Evolutionary conservation across 179 eudicot species (phyloP).

Genomic region (Sideroxylon spinosum): DNA sequence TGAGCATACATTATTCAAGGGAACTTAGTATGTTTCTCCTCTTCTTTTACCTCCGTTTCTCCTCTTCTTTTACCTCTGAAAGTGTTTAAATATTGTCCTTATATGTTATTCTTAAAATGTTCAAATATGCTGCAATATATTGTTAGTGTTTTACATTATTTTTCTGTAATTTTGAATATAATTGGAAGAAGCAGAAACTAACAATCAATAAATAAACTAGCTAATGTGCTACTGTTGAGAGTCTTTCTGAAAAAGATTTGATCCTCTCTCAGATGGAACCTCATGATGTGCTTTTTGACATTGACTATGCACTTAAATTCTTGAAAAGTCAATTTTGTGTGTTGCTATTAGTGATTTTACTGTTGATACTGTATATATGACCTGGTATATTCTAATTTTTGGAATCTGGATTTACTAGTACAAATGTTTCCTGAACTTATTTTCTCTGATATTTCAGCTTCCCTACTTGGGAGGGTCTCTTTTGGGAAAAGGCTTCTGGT

Average conservation of each 20-base stretch:
- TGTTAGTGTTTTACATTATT: not conserved
- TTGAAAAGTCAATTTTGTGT: not conserved
- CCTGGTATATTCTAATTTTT: not conserved
- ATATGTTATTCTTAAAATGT: not conserved
- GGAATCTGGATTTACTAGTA: not conserved
- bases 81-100: not conserved
- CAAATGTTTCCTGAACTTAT: not conserved
- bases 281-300: not conserved
- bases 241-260: not conserved
- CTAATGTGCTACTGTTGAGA: not conserved
- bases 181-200: not conserved
- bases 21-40: slow-evolving; percentile 62
- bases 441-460: slow-evolving; percentile 46
- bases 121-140: too few relatives aligned
- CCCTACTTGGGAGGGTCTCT: slow-evolving; percentile 99
- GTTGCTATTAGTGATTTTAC: not conserved
- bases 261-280: not conserved
- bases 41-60: not conserved
- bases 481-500: slow-evolving; percentile 99
- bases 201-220: not conserved
- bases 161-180: not conserved
- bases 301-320: not conserved
- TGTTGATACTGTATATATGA: not conserved
- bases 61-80: not conserved
- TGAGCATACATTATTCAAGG: slow-evolving; percentile 94